Evolutionary conservation across 352 stramenopile species (phyloP), one percentile per base, ranked within the genome.

Genomic region (Globisporangium takayamanum): DNA sequence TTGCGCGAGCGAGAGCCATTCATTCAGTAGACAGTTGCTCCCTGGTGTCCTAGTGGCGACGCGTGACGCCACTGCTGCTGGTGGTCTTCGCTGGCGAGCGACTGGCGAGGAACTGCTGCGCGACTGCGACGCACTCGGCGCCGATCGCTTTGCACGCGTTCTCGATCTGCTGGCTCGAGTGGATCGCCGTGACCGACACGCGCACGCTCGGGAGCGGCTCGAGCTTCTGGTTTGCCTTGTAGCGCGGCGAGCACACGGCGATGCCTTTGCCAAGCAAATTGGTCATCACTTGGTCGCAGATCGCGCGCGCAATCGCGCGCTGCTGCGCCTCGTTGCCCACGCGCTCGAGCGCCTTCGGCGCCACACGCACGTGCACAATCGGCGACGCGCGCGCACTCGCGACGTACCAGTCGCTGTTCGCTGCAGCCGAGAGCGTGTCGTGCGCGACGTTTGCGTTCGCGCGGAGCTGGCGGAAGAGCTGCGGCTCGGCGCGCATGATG

Each of bases 401-500:
- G n/a, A 92, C 64, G 30, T 60, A 52, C 54, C 83, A 87, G 10
- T 76, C 48, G 25, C 68, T 56, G 53, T 78, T 63, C 10, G 79
- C 53, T 6, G 66, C 64, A 0, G 69, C 42, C 22, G 73, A 64
- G 53, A 93, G 68, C 50, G 67, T 63, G 41, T 84, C 68, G 66
- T 89, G 77, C n/a, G 70, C 75, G 10, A 88, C 58, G 55, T 74
- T 70, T 12, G 84, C 72, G 52, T 90, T 91, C 42, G 80, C 69
- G 16, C 78, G 78, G 15, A 94, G 73, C 63, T 77, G 76, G 42
- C 56, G 67, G 42, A 94, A 86, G n/a, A 92, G 68, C 59, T 87
- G 58, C 26, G 83, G 80, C 62, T 97, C 86, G 37, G 75, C 62
- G 60, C 69, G 84, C 72, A 97, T 87, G 68, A 96, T 83, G 33